Evolutionary conservation across 805 yeast species (phyloP).

Genomic region (Sugiyamaella floridensis): DNA sequence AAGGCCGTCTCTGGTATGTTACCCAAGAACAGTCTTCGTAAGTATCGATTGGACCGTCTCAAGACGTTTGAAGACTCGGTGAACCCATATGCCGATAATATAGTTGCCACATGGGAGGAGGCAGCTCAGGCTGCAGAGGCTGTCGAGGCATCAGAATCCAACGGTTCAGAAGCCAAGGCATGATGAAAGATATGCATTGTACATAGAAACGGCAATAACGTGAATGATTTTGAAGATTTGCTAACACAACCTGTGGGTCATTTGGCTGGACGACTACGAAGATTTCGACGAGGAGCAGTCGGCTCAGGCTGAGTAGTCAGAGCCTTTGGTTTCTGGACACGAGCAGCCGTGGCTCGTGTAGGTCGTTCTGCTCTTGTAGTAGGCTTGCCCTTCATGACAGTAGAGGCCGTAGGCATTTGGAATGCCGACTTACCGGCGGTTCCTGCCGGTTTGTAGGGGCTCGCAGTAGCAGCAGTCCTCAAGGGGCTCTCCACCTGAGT

Average conservation of each 20-base stretch:
- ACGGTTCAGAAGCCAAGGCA: background rate
- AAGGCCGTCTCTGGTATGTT: constrained; percentile 95
- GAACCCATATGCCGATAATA: constrained; percentile 77
- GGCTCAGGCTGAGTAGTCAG: background rate
- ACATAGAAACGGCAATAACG: background rate
- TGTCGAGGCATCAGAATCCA: background rate
- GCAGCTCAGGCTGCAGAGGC: constrained; percentile 9
- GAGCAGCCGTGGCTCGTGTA: background rate
- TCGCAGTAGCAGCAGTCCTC: background rate
- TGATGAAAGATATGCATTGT: background rate
- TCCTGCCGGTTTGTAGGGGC: background rate
- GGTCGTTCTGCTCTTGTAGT: background rate
- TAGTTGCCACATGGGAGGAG: constrained; percentile 81
- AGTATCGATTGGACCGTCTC: constrained; percentile 71
- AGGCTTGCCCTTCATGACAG: background rate
- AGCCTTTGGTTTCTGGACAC: background rate
- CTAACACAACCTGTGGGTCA: background rate
- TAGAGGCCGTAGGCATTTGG: background rate
- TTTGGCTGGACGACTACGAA: background rate
- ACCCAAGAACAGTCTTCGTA: constrained; percentile 82
- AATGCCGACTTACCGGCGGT: background rate
- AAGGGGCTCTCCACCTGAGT: background rate
- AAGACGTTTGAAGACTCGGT: constrained; percentile 83
- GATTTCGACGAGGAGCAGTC: constrained; percentile 2
- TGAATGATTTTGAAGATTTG: background rate